phyloP scores from a whole-genome alignment of 2,329 filamentous ascomycete species.

The Colletotrichum aenigma region DNA sequence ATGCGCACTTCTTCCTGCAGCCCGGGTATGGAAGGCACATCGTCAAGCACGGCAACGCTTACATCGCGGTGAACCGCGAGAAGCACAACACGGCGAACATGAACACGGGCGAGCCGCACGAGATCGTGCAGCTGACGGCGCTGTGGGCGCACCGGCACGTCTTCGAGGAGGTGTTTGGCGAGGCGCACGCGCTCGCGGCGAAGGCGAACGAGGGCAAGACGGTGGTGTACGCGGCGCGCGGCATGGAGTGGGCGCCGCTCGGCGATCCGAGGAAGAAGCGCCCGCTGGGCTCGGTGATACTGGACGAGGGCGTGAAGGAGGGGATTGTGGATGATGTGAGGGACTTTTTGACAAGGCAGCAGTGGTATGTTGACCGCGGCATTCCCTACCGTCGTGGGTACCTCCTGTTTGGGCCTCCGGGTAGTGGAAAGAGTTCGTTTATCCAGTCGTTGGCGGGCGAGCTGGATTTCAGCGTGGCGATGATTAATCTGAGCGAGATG shows the following conservation, averaged over 20 bases:
- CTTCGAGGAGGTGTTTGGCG: constrained; percentile 87
- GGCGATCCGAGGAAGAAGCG: constrained; percentile 86
- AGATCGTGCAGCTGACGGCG: constrained; percentile 90
- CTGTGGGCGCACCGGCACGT: constrained; percentile 88
- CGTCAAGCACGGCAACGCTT: constrained; percentile 83
- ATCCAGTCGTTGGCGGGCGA: constrained; percentile 95
- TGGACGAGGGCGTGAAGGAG: constrained; percentile 85
- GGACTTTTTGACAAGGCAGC: constrained; percentile 78
- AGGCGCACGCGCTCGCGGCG: constrained; percentile 82
- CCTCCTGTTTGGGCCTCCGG: constrained; percentile 85
- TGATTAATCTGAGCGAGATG: constrained; percentile 88
- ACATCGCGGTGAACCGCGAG: constrained; percentile 85
- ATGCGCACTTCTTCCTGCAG: constrained; percentile 85
- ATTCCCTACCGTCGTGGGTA: constrained; percentile 93
- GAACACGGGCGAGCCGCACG: constrained; percentile 87
- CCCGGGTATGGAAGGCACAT: constrained; percentile 91
- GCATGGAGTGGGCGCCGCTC: constrained; percentile 83
- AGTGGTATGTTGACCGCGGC: constrained; percentile 93
- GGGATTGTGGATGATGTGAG: constrained; percentile 78
- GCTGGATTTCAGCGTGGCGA: constrained; percentile 84
- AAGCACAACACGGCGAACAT: constrained; percentile 84
- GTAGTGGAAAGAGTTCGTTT: constrained; percentile 93
- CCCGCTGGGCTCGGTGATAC: constrained; percentile 84
- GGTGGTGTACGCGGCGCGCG: constrained; percentile 84
- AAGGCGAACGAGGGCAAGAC: constrained; percentile 91